Evolutionary conservation across 2,329 filamentous ascomycete species (phyloP), one percentile per base, ranked within the genome.

Genomic region (Fusarium sp.): DNA sequence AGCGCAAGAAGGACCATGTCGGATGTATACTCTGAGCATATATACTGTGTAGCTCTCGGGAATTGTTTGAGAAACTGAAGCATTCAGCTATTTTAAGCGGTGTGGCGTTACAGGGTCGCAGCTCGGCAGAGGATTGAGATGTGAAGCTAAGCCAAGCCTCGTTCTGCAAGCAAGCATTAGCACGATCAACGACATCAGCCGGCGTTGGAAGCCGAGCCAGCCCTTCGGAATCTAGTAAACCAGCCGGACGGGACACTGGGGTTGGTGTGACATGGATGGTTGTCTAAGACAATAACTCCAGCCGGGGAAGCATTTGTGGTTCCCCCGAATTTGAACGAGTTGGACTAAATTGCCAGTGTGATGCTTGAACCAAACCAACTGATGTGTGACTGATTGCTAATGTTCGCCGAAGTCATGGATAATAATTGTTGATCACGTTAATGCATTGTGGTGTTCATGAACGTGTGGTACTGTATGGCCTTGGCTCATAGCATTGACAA

Each of bases 181-280:
- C 39, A 61, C 35, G 61, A 48, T 54, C 39, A 62, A 61, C 50
- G 21, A 56, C 45, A 43, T 36, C 45, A 48, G 35, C 50, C 55
- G 53, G 70, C 45, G 55, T 58, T 52, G 39, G 35, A 56, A 55
- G 66, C 65, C 62, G 70, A 72, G 66, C 68, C 70, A 72, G 55
- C 48, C 60, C 63, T 71, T 68, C 70, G 70, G 70, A 72, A 73
- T 68, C 67, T 48, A 39, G 48, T 57, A 59, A 55, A 43, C 68
- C 68, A 66, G 58, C 70, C 62, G 58, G 59, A 46, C 59, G 66
- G 68, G 67, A 57, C 56, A 54, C 42, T 43, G 29, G 56, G 55
- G 48, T 49, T 55, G 51, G 43, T 41, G 47, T 51, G 55, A 54
- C 50, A 65, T 60, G 60, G 66, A 54, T 65, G 61, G 21, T 36